Evolutionary conservation across 2,329 filamentous ascomycete species (phyloP), one percentile per base, ranked within the genome.

Genomic region (Dactylellina cionopaga): DNA sequence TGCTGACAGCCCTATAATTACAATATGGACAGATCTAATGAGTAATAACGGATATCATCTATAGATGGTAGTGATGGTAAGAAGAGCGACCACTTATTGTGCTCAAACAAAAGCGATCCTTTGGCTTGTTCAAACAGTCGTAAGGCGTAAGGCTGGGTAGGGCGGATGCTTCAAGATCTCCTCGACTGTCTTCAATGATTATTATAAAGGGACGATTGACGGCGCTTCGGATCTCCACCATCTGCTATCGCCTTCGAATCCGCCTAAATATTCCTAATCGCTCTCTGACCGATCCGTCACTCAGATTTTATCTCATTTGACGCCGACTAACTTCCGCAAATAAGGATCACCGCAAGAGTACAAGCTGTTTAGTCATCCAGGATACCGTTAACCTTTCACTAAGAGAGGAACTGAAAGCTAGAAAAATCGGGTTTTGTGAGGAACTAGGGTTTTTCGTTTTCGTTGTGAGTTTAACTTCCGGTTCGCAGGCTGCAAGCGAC

Each of bases 401-500:
- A 44, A 17, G 19, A 5, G 15, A 4, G 17, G 2, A 22, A 44
- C 43, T 3, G 22, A 13, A 10, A n/a, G 25, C 13, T 19, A 52
- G 13, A 15, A 13, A 9, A n/a, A 43, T 43, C 51, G 51, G 41
- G 27, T 55, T n/a, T n/a, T n/a, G n/a, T 35, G 1, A 10, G 29
- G 19, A 11, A 39, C 25, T 51, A 49, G 13, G 35, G 22, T 46
- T 33, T 43, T 65, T 56, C 17, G 27, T 56, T 37, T 51, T 6
- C 41, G 13, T 6, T 33, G 54, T 59, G 25, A 46, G 63, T 37
- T n/a, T 54, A 60, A 43, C 46, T 68, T 41, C 43, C 52, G 52
- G 29, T 27, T 39, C 24, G 15, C 4, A 13, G 22, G 52, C 59
- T 59, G 58, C 58, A 72, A 72, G 66, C 51, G 59, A 64, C 54